A percentile compares a stretch with the other conserved stretches of the same genome.
These are phyloP conservation scores for Tricholoma sp. DNA, from an alignment of 768 basidiomycete genomes.

Conservation along the genomic window DNA sequence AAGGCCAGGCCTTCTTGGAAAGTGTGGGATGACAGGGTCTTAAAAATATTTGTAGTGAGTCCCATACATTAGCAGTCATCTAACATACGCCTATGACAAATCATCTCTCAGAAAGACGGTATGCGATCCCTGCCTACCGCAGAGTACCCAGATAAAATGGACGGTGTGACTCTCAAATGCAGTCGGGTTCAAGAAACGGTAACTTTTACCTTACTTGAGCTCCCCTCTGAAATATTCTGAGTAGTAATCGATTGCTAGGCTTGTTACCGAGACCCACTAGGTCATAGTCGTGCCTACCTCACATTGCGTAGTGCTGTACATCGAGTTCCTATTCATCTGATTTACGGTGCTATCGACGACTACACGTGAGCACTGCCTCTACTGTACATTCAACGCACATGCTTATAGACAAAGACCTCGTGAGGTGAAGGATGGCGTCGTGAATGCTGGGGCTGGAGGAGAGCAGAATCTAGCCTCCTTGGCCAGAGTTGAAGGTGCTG, in stretches of 20 bases:
- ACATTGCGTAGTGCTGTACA: slow-evolving; percentile 26
- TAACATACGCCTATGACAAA: not conserved
- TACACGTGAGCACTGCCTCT: slow-evolving; percentile 27
- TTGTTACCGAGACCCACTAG: slow-evolving; percentile 35
- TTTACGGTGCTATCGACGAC: slow-evolving; percentile 43
- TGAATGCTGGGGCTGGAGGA: slow-evolving; percentile 31
- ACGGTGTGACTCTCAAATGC: slow-evolving; percentile 47
- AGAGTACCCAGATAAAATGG: slow-evolving; percentile 36
- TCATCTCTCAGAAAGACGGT: slow-evolving; percentile 32
- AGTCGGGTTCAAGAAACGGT: slow-evolving; percentile 42
- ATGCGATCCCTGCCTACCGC: slow-evolving; percentile 36
- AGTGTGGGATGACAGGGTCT: slow-evolving; percentile 45
- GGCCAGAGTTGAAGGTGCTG: slow-evolving; percentile 31
- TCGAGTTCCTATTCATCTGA: slow-evolving; percentile 37
- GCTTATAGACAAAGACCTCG: slow-evolving; percentile 20
- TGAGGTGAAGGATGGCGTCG: slow-evolving; percentile 31
- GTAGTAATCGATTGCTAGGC: slow-evolving; percentile 24
- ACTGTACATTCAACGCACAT: not conserved
- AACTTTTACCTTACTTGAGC: slow-evolving; percentile 10
- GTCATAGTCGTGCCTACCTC: slow-evolving; percentile 27
- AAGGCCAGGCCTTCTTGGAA: slow-evolving; percentile 36
- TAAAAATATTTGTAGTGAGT: slow-evolving; percentile 39
- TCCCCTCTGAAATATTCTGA: not conserved
- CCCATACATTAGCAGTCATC: not conserved
- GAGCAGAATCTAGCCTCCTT: slow-evolving; percentile 31